phyloP scores from a whole-genome alignment of 2,329 filamentous ascomycete species.

The Furcasterigmium furcatum region DNA sequence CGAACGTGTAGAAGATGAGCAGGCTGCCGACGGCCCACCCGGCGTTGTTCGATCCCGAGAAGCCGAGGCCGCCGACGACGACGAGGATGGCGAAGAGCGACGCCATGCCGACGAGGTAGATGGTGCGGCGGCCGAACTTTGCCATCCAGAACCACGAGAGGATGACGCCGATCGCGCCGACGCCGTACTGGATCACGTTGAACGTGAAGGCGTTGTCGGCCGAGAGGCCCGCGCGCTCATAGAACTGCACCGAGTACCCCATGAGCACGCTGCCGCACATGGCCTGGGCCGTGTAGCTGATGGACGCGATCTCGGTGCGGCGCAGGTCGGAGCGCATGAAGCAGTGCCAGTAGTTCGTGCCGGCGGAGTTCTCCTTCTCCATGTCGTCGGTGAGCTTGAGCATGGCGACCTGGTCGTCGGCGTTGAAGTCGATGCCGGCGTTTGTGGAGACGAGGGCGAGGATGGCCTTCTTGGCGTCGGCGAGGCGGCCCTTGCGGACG shows the following conservation, averaged over 20 bases:
- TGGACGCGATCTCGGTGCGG: slow-evolving; percentile 40
- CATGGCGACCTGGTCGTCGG: slow-evolving; percentile 44
- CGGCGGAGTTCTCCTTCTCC: slow-evolving; percentile 34
- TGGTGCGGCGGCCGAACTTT: slow-evolving; percentile 38
- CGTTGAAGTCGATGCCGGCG: slow-evolving; percentile 25
- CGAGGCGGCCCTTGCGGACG: slow-evolving; percentile 33
- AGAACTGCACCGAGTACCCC: slow-evolving; percentile 35
- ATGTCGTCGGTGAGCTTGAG: slow-evolving; percentile 48
- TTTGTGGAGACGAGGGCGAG: slow-evolving; percentile 31
- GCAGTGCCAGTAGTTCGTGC: slow-evolving; percentile 41
- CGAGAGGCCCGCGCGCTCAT: slow-evolving; percentile 37
- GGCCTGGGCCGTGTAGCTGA: slow-evolving; percentile 35
- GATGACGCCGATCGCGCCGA: slow-evolving; percentile 41
- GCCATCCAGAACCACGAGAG: slow-evolving; percentile 41
- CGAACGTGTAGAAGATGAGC: slow-evolving; percentile 37
- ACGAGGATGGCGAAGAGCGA: slow-evolving; percentile 35
- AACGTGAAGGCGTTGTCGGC: slow-evolving; percentile 33
- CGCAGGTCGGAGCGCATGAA: slow-evolving; percentile 44
- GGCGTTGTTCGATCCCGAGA: slow-evolving; percentile 39
- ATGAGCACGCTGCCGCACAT: slow-evolving; percentile 34
- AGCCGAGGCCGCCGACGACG: slow-evolving; percentile 37
- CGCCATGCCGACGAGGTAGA: slow-evolving; percentile 39
- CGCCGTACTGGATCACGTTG: slow-evolving; percentile 36
- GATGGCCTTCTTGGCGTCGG: slow-evolving; percentile 34
- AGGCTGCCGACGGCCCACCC: slow-evolving; percentile 45